These are phyloP conservation scores for Xylaria cubensis DNA, from an alignment of 495 filamentous ascomycete species.

Conservation along the genomic window DNA sequence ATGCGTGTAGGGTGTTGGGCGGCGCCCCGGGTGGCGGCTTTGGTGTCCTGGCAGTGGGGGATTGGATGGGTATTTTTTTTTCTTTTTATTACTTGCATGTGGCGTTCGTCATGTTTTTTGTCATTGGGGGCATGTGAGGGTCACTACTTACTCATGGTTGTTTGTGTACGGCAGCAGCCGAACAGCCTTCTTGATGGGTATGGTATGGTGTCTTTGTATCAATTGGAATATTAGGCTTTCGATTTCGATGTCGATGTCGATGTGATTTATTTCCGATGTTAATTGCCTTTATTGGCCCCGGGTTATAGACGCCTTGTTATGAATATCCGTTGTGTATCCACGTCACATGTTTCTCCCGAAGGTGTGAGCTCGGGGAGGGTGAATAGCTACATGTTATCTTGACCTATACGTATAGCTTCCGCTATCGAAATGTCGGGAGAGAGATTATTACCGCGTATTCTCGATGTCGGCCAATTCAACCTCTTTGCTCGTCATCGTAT, in stretches of 20 bases:
- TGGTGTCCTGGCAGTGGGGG: constrained; percentile 6
- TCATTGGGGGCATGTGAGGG: neutral
- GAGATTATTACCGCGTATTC: neutral
- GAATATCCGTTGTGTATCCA: neutral
- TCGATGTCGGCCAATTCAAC: neutral
- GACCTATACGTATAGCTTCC: neutral
- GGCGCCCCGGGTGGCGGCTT: constrained; percentile 7
- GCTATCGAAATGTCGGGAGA: neutral
- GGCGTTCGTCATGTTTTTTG: constrained; percentile 15
- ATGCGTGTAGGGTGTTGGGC: constrained; percentile 16
- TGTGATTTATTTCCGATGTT: neutral
- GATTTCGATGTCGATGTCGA: neutral
- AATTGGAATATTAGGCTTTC: neutral
- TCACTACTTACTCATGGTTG: neutral
- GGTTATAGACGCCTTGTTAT: neutral
- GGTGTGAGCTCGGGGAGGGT: neutral
- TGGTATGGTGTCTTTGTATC: neutral
- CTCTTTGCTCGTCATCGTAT: neutral
- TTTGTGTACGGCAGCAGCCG: neutral
- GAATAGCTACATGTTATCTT: too few species aligned
- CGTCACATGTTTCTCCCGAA: neutral
- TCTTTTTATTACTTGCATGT: constrained; percentile 3
- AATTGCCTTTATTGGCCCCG: neutral
- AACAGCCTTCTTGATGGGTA: neutral
- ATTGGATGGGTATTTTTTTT: neutral